Conservation (phyloP, 2,329 filamentous ascomycete species). For the Amylocarpus encephaloides region DNA sequence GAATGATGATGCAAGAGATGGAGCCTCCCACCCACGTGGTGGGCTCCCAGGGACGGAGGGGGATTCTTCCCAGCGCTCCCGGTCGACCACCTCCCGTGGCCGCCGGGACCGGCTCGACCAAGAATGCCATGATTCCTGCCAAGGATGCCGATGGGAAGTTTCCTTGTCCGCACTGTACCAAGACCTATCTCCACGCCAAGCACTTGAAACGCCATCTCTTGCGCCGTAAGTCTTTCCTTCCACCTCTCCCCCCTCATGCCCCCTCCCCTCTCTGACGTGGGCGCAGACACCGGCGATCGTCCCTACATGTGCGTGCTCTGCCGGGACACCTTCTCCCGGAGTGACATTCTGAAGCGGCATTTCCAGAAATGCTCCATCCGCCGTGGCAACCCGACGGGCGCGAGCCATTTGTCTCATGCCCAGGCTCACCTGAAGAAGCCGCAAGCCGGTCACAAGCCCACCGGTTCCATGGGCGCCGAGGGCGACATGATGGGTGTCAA, state of each 20-base stretch:
- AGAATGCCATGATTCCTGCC: constrained; percentile 78
- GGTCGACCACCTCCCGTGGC: constrained; percentile 73
- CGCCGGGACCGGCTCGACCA: constrained; percentile 60
- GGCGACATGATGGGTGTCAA: constrained; percentile 51
- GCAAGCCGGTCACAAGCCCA: constrained; percentile 49
- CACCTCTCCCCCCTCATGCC: constrained; percentile 1
- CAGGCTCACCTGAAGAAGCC: constrained; percentile 83
- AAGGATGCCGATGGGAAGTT: constrained; percentile 98
- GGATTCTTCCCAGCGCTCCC: constrained; percentile 85
- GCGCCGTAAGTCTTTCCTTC: constrained; percentile 70
- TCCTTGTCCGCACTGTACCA: constrained; percentile 95
- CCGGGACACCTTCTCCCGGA: constrained; percentile 95
- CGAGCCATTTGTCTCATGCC: constrained; percentile 88
- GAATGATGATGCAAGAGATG: constrained; percentile 51
- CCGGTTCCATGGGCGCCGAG: constrained; percentile 49
- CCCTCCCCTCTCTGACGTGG: constrained; percentile 21
- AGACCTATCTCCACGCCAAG: constrained; percentile 96
- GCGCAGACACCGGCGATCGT: constrained; percentile 85
- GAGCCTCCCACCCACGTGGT: constrained; percentile 84
- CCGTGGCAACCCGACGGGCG: constrained; percentile 89
- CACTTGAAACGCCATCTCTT: constrained; percentile 94
- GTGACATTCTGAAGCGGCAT: constrained; percentile 96
- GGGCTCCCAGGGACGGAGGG: constrained; percentile 85
- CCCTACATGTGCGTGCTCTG: constrained; percentile 98
- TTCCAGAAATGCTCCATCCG: constrained; percentile 98